Base-by-base conservation (phyloP, 495 filamentous ascomycete species). In the Sphaerosporella brunnea region DNA sequence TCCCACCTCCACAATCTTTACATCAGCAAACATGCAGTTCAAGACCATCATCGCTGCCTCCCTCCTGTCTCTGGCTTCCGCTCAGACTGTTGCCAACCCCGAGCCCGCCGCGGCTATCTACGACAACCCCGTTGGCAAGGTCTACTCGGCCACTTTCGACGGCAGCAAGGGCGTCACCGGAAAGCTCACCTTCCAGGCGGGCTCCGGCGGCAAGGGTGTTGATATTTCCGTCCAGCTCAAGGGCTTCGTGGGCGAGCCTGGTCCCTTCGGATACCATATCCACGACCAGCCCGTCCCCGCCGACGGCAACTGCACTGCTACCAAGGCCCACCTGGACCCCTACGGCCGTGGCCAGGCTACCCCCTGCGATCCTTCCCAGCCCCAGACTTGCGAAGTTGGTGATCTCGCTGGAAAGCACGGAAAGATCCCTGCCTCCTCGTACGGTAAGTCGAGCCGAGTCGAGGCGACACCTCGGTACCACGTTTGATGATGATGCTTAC, bases 181-280 rank as follows among this genome's bases (percentile, higher is more conserved):
- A 23, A 64, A 54, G 23, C 56, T 93, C 45, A 64, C 64, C 0
- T 77, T 73, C n/a, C 65, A 58, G 19, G 66, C 76, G 2, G 63
- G 60, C 35, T 48, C 66, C 0, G 67, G 72, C 49, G 80, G 81
- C 32, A 66, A 66, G 20, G 85, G 84, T 36, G 72, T 84, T 24
- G 50, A 62, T 37, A 72, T 88, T 56, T 58, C 63, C 38, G 64
- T 86, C 47, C 64, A 65, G 42, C 65, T 93, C 52, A 67, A 54
- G 40, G 80, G 81, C 49, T 67, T 93, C 26, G 63, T 62, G 25
- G 73, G 70, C 24, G 23, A 47, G 21, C 46, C 52, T n/a, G 79
- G 79, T 3, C 79, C 82, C 3, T 85, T 85, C 67, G 53, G 79
- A 86, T 94, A 93, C 67, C 84, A 93, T 54, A 71, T 94, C 57